These are phyloP conservation scores for Trichoderma hamatum DNA, from an alignment of 2,329 filamentous ascomycete species.

Conservation along the genomic window DNA sequence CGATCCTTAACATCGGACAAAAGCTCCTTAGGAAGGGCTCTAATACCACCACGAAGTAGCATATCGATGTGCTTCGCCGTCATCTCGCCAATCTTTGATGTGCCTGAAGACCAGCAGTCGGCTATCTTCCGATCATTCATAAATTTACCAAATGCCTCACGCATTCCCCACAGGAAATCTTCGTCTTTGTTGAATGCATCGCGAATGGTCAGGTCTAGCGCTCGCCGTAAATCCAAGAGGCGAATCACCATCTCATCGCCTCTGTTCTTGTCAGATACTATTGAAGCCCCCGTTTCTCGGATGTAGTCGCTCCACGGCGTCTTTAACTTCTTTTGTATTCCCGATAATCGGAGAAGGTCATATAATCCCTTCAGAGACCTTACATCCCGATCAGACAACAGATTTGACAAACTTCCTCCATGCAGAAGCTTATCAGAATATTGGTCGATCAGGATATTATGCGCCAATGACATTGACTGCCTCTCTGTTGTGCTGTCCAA, in stretches of 20 bases:
- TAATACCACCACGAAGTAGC: conserved; percentile 83
- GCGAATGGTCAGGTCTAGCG: conserved; percentile 75
- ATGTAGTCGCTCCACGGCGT: conserved; percentile 80
- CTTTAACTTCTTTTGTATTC: conserved; percentile 70
- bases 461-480: conserved; percentile 72
- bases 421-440: conserved; percentile 70
- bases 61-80: conserved; percentile 96
- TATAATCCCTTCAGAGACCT: conserved; percentile 77
- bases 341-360: conserved; percentile 71
- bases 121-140: conserved; percentile 86
- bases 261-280: conserved; percentile 78
- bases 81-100: conserved; percentile 96
- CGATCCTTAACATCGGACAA: conserved; percentile 64
- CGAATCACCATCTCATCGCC: conserved; percentile 85
- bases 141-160: conserved; percentile 84
- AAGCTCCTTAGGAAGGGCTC: conserved; percentile 73
- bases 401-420: conserved; percentile 66
- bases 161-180: conserved; percentile 74
- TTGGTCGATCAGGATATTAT: conserved; percentile 70
- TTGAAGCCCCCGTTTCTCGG: conserved; percentile 68
- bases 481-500: conserved; percentile 83
- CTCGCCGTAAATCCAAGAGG: conserved; percentile 77
- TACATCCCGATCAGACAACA: conserved; percentile 72
- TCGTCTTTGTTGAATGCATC: conserved; percentile 77
- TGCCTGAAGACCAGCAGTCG: conserved; percentile 75